Evolutionary conservation across 345 rosid species (phyloP).

Genomic region (Viola odorata): DNA sequence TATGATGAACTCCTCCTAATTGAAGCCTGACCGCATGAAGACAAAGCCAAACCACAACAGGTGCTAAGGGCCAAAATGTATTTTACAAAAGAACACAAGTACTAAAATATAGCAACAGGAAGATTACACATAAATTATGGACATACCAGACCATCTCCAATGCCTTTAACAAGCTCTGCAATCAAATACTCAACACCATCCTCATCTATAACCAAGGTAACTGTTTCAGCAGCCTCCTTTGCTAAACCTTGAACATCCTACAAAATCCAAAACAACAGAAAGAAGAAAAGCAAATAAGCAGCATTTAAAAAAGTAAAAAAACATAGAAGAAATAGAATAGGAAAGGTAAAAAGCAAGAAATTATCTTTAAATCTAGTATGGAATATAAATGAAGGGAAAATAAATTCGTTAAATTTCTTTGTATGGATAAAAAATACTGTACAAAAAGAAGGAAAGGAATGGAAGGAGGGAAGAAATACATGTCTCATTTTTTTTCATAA

Average conservation of each 20-base stretch:
- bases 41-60: neutral
- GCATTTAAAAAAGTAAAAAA: too few species aligned
- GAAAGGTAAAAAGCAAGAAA: too few species aligned
- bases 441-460: too few species aligned
- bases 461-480: too few species aligned
- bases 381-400: too few species aligned
- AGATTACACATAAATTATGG: neutral
- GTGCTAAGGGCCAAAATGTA: neutral
- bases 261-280: slow-evolving; percentile 12
- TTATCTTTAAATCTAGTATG: too few species aligned
- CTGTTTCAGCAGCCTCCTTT: slow-evolving; percentile 85
- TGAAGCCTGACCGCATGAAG: slow-evolving; percentile 56
- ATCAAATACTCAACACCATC: slow-evolving; percentile 79
- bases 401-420: too few species aligned
- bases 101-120: neutral
- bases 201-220: slow-evolving; percentile 78
- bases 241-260: slow-evolving; percentile 88
- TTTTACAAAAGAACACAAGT: neutral
- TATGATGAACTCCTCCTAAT: slow-evolving; percentile 83
- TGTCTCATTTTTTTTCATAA: too few species aligned
- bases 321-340: too few species aligned
- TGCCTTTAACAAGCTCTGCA: slow-evolving; percentile 85
- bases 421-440: too few species aligned
- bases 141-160: slow-evolving; percentile 67
- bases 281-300: too few species aligned